Percentiles rank a stretch among this genome's conserved stretches.
These are phyloP conservation scores for Apiotrichum domesticum DNA, from an alignment of 1,284 basidiomycete genomes.

Conservation along the genomic window DNA sequence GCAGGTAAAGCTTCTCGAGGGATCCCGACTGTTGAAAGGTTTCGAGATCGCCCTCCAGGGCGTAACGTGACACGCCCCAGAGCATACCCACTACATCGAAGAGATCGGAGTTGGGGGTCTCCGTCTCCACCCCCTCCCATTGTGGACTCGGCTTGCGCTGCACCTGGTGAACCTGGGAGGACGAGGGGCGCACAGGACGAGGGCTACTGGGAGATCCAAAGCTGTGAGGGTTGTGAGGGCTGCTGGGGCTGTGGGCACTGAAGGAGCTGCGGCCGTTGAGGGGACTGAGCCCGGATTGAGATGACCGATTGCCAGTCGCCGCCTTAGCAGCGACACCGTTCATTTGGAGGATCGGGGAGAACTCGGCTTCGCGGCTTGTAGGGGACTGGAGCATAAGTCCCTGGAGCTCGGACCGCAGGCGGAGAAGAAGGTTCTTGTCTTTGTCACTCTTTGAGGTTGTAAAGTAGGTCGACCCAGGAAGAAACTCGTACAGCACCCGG, in stretches of 20 bases:
- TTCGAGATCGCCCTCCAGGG: slow-evolving; percentile 31
- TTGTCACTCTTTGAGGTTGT: slow-evolving; percentile 28
- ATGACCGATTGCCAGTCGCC: neutral
- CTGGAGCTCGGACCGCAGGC: slow-evolving; percentile 43
- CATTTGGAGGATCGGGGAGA: slow-evolving; percentile 4
- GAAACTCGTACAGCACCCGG: slow-evolving; percentile 32
- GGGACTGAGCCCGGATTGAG: neutral
- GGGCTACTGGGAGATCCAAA: no score
- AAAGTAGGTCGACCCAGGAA: slow-evolving; percentile 35
- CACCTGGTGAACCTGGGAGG: slow-evolving; percentile 5
- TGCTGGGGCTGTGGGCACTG: slow-evolving; percentile 5
- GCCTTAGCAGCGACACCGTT: slow-evolving; percentile 3
- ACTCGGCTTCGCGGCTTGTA: neutral
- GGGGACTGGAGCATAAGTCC: slow-evolving; percentile 24
- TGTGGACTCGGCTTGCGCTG: slow-evolving; percentile 30
- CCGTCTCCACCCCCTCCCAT: slow-evolving; percentile 10
- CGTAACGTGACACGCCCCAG: slow-evolving; percentile 31
- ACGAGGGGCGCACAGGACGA: neutral
- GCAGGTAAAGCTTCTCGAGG: slow-evolving; percentile 40
- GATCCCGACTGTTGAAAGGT: slow-evolving; percentile 24
- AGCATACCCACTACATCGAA: slow-evolving; percentile 32
- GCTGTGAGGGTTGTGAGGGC: neutral
- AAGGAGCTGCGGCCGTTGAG: neutral
- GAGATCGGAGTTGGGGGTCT: slow-evolving; percentile 11
- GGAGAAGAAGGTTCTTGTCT: slow-evolving; percentile 39